phyloP scores from a whole-genome alignment of 2,329 filamentous ascomycete species.

The Teratosphaeria pseudoeucalypti region DNA sequence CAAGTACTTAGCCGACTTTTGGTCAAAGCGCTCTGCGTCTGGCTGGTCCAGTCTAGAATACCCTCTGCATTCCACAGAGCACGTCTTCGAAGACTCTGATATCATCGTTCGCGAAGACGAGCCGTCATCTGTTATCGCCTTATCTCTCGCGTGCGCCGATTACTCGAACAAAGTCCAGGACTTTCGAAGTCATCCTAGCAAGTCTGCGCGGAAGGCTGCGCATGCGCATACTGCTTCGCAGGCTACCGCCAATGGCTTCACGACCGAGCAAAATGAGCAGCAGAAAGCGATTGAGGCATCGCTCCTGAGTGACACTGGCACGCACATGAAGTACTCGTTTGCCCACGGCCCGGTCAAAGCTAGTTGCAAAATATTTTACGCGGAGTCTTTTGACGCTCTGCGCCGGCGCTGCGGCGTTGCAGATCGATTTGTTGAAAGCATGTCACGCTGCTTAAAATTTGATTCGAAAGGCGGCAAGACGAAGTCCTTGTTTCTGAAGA shows the following conservation, averaged over 20 bases:
- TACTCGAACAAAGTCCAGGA: slow-evolving; percentile 70
- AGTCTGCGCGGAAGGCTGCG: slow-evolving; percentile 10
- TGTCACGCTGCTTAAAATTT: slow-evolving; percentile 94
- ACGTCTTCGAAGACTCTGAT: slow-evolving; percentile 93
- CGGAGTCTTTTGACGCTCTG: slow-evolving; percentile 92
- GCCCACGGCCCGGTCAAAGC: slow-evolving; percentile 87
- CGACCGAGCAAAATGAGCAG: slow-evolving; percentile 33
- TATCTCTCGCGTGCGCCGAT: slow-evolving; percentile 78
- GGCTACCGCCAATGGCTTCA: slow-evolving; percentile 8
- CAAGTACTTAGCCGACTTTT: slow-evolving; percentile 94
- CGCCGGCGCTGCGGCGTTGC: slow-evolving; percentile 85
- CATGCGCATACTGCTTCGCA: slow-evolving; percentile 16
- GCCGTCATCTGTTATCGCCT: slow-evolving; percentile 88
- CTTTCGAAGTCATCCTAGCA: slow-evolving; percentile 40
- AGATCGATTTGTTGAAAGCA: slow-evolving; percentile 86
- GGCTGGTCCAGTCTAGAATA: slow-evolving; percentile 91
- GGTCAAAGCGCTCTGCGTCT: slow-evolving; percentile 93
- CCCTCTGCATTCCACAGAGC: slow-evolving; percentile 69
- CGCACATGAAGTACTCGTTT: slow-evolving; percentile 93
- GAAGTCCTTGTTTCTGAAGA: slow-evolving; percentile 94
- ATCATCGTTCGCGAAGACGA: slow-evolving; percentile 97
- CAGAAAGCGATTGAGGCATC: slow-evolving; percentile 77
- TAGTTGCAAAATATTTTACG: slow-evolving; percentile 97
- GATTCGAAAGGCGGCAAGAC: slow-evolving; percentile 97
- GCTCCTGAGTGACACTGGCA: slow-evolving; percentile 72